Evolutionary conservation across 306 rosid genomes (phyloP).

Genomic region (Carpinus viminea): DNA sequence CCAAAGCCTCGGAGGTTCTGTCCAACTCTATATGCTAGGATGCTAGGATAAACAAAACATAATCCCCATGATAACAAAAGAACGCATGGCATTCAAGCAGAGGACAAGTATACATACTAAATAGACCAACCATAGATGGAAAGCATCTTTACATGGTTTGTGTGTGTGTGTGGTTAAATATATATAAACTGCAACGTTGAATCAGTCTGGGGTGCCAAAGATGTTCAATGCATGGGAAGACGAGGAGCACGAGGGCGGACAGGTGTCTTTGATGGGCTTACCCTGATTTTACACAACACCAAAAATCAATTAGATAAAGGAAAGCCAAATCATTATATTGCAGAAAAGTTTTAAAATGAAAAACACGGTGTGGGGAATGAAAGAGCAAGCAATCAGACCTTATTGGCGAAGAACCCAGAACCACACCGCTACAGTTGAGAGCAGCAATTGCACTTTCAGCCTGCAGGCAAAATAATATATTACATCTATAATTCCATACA

Average conservation of each 20-base stretch:
- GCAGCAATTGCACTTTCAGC: conserved; percentile 99
- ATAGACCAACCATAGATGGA: conserved; percentile 31
- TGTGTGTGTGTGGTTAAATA: conserved; percentile 44
- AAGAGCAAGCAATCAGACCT: conserved; percentile 50
- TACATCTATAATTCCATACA: not conserved
- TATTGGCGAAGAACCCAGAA: conserved; percentile 90
- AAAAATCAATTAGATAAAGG: conserved; percentile 14
- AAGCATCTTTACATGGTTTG: conserved; percentile 42
- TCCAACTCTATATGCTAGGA: conserved; percentile 32
- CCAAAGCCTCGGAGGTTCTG: conserved; percentile 34
- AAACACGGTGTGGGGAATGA: not conserved
- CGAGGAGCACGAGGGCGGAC: conserved; percentile 77
- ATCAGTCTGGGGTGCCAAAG: conserved; percentile 40
- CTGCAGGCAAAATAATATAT: conserved; percentile 36
- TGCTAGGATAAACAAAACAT: conserved; percentile 21
- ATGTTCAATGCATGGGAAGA: conserved; percentile 45
- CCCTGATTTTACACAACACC: conserved; percentile 50
- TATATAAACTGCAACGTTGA: conserved; percentile 45
- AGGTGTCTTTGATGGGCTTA: conserved; percentile 92
- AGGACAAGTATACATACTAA: conserved; percentile 20
- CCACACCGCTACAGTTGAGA: conserved; percentile 94
- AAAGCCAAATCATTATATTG: not conserved
- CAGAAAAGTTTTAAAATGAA: not conserved
- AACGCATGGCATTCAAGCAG: conserved; percentile 27
- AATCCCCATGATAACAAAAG: conserved; percentile 31